Evolutionary conservation across 306 rosid species (phyloP).

Genomic region (Begonia loranthoides): DNA sequence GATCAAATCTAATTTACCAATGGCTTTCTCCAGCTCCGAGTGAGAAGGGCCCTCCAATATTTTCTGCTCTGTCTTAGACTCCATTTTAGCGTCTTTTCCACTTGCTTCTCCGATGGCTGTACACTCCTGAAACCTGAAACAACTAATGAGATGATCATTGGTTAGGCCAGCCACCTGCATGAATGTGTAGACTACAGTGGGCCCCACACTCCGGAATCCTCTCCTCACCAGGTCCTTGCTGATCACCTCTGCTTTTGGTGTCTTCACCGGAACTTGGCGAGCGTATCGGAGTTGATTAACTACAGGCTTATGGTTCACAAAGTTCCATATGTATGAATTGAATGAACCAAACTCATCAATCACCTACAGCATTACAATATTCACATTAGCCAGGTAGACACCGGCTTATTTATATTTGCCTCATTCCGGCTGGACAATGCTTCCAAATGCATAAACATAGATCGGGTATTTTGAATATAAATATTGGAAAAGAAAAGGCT

Average conservation of each 20-base stretch:
- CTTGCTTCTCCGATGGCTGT: slow-evolving; percentile 19
- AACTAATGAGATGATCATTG: slow-evolving; percentile 55
- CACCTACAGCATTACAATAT: slow-evolving; percentile 24
- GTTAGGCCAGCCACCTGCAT: slow-evolving; percentile 75
- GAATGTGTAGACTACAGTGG: slow-evolving; percentile 51
- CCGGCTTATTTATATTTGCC: too few species aligned
- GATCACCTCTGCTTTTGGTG: slow-evolving; percentile 62
- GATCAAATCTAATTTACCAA: slow-evolving; percentile 19
- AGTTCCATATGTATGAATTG: slow-evolving; percentile 46
- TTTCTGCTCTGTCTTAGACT: slow-evolving; percentile 23
- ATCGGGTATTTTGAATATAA: background rate
- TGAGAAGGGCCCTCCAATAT: slow-evolving; percentile 17
- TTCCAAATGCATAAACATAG: too few species aligned
- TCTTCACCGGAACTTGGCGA: slow-evolving; percentile 54
- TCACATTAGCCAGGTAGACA: background rate
- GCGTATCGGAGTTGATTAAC: slow-evolving; percentile 46
- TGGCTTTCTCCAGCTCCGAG: slow-evolving; percentile 23
- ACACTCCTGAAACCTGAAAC: slow-evolving; percentile 68
- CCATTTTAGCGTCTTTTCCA: slow-evolving; percentile 22
- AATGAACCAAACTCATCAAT: slow-evolving; percentile 60
- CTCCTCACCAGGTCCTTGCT: slow-evolving; percentile 62
- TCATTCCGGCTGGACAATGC: too few species aligned
- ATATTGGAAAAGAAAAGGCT: background rate
- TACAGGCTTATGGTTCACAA: slow-evolving; percentile 52
- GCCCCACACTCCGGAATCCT: slow-evolving; percentile 66